Base-by-base conservation (phyloP, 2,329 filamentous ascomycete species). In the Ceratocystis huliohia region DNA sequence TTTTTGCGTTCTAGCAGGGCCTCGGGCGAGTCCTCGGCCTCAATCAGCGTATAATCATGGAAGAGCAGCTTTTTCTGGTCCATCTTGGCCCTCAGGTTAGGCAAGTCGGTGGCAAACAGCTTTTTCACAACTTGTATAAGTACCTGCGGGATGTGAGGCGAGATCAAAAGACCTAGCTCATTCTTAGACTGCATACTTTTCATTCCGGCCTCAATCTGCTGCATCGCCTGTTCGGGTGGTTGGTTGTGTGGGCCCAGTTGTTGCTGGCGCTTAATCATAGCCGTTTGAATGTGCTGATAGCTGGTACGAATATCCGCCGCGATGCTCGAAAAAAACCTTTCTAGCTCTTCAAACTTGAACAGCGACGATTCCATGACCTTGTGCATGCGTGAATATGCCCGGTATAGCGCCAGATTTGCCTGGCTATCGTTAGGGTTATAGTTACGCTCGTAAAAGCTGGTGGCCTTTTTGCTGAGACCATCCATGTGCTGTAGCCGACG, bases 41-140 rank as follows among this genome's bases (percentile, higher is more conserved):
- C 87, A 10, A 94, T 78, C 73, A 89, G 82, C 62, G 79, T 80
- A 66, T 86, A 89, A 72, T 94, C 84, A 62, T 84, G 83, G 74
- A 91, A 88, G 75, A 88, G 89, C 62, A 96, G 79, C 68, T 81
- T 81, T 8, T 86, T 82, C 33, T 84, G 81, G 70, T 94, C 84
- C 10, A 86, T 80, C 65, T 82, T 79, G 4, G 78, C 77, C 50
- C 82, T 79, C 65, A 92, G 81, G 22, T 79, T 78, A 0, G 78
- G 78, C 33, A 91, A 75, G 59, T 85, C 82, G 33, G 78, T 77
- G 41, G 79, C 79, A 68, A 93, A 85, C 67, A 87, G 80, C 65
- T 82, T 84, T 69, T 85, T 82, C n/a, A 91, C 79, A 45, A 88
- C 82, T 17, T 77, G 72, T 30, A 80, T 73, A 70, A 85, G 82